Base-by-base conservation (phyloP, 805 yeast genomes). In the Kodamaea neixiangensis region DNA sequence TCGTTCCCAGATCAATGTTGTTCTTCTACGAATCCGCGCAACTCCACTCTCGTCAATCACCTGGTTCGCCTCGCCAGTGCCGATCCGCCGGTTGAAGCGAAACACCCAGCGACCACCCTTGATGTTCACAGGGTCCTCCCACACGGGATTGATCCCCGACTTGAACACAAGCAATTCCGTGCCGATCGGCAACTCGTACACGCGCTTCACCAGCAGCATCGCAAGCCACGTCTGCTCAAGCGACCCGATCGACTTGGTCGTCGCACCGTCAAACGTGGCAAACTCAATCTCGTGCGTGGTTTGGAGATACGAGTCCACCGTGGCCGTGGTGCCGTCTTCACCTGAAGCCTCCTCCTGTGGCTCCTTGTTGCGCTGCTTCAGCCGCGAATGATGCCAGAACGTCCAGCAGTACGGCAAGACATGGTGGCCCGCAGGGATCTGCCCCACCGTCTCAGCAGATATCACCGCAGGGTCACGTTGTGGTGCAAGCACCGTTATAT, bases 61-160 rank as follows among this genome's bases (percentile, higher is more conserved):
- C 39, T 43, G 57, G 25, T 43, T 41, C 7, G 29, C n/a, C 13
- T 44, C 51, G 10, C 31, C 17, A 1, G 52, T 17, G 14, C 50
- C 52, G n/a, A 58, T 58, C 3, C 73, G 62, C 39, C 80, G 67
- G 58, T 68, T 64, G 57, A 81, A 75, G 54, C 83, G 70, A 56
- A 82, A 77, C 15, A 79, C 75, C 86, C 86, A 83, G 57, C 86
- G 69, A 1, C 89, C 88, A 34, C 88, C 88, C 47, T 72, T 69
- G 53, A 76, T 66, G 60, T 83, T 83, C 46, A 75, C 69, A 7
- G 85, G 83, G 60, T 84, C 87, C 60, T 83, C 87, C 87, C 89
- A 83, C 45, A 81, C 78, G 9, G 89, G 89, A 55, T 79, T 78
- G 34, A 82, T 74, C 2, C 85, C 86, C 29, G 76, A 68, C 56